Evolutionary conservation across 306 rosid genomes (phyloP), one percentile per base, ranked within the genome.

Genomic region (Glycine soja): DNA sequence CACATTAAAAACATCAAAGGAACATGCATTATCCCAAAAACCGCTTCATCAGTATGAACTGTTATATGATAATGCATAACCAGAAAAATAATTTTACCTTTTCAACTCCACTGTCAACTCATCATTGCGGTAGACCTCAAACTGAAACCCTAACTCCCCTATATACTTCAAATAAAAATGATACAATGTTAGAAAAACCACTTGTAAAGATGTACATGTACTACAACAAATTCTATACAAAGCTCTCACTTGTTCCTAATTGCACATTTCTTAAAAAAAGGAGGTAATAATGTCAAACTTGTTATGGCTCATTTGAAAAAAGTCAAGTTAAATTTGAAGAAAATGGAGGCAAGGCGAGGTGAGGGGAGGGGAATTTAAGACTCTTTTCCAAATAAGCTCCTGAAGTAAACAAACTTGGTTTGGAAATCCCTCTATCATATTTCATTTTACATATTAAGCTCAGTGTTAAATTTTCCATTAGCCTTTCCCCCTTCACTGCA

Each of bases 61-160:
- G 30, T 24, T 24, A 24, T 24, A 24, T 1, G 2, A 48, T 63
- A 10, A 72, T 13, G 68, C 47, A 75, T 16, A 24, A 76, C 19
- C 3, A 66, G 51, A 59, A 76, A 38, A 47, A 70, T 6, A 46
- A 47, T 34, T 68, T 70, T 82, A 93, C 97, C 89, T 75, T 79
- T 93, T 89, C 5, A 91, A 83, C 70, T 91, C 97, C 52, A 95
- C 85, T 0, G 94, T 95, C 75, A 95, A 80, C 78, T 95, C 99
- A 70, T 95, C 99, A 62, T 95, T 95, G 70, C 97, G 89, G 85
- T 93, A 95, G 65, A 95, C 97, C 71, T 91, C 97, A 85, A 91
- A 93, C 80, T 68, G 77, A 75, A 83, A 88, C 50, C 99, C 99
- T 47, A 91, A 72, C 83, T 91, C 99, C 3, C 98, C 99, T 88